A percentile compares a stretch with the other conserved stretches of the same genome.
Conservation (phyloP, 345 rosid species). For the Cardamine chenopodiifolia region DNA sequence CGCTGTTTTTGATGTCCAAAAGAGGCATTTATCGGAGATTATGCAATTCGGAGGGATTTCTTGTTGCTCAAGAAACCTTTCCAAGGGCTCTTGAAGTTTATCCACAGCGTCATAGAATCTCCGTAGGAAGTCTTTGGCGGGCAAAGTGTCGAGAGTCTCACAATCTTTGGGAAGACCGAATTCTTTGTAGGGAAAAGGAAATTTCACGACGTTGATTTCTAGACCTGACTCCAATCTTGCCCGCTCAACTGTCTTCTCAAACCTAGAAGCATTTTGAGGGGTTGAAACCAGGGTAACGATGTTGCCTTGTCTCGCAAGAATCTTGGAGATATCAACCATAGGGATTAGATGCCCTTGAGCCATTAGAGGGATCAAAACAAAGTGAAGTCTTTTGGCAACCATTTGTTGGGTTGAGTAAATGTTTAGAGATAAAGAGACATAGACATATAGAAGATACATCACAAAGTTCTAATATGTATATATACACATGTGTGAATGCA, state of each 20-base stretch:
- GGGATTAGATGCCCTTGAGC: conserved; percentile 89
- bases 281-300: conserved; percentile 68
- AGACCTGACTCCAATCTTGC: conserved; percentile 41
- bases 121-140: conserved; percentile 52
- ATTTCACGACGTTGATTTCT: conserved; percentile 45
- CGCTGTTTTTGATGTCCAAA: conserved; percentile 65
- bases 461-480: background rate
- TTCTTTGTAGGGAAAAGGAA: conserved; percentile 61
- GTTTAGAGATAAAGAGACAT: conserved; percentile 4
- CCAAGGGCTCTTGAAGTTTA: conserved; percentile 59
- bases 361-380: conserved; percentile 71
- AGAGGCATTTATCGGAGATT: conserved; percentile 68
- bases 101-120: conserved; percentile 60
- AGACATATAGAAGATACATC: background rate
- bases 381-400: conserved; percentile 50
- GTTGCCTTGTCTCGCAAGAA: conserved; percentile 58
- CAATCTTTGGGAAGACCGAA: conserved; percentile 70
- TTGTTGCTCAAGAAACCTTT: conserved; percentile 45
- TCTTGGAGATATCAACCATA: conserved; percentile 66
- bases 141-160: conserved; percentile 77
- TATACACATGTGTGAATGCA: conserved; percentile 3
- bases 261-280: conserved; percentile 66
- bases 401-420: conserved; percentile 11
- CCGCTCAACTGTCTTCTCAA: conserved; percentile 45
- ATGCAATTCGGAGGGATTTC: conserved; percentile 67